Base-by-base conservation (phyloP, 176 grass and related monocot species). In the Phoenix roebelenii region DNA sequence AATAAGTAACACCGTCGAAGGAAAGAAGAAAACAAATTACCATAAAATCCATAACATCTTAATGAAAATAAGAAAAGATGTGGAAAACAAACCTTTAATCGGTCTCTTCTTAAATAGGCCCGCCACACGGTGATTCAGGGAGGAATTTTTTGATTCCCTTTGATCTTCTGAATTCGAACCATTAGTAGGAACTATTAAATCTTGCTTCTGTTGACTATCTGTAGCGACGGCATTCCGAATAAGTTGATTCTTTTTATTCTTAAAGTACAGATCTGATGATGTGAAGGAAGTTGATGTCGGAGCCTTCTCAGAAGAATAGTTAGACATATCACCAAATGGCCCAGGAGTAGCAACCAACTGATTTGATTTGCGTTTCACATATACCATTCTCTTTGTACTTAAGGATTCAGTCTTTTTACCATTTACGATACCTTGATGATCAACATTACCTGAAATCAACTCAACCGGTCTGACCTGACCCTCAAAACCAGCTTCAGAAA, bases 171-270 rank as follows among this genome's bases (percentile, higher is more conserved):
- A 78, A 64, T 85, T 97, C 78, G 50, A 83, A 58, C 59, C 80
- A 56, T 76, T 77, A 57, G 74, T 44, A 22, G 72, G 51, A 79
- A 64, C 23, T 23, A 15, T 51, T 39, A 39, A 1, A 28, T 79
- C 83, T 70, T 82, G 86, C 29, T 30, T 55, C 51, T 64, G 79
- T n/a, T 52, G 73, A 74, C 64, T 74, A 76, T 91, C 67, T 66
- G 78, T 83, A 63, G 76, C 57, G 52, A 68, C 69, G 57, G 70
- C 69, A 73, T 72, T 85, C 75, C 90, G 64, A 59, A 97, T 52
- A 78, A 97, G 81, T 76, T 97, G 93, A 75, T 97, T 80, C 72
- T 75, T 91, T 57, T 80, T 85, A 70, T 80, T 97, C 75, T 86
- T 91, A 17, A 82, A 91, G 71, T 91, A 97, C 52, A 85, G 52